These are phyloP conservation scores for Leccinum angustisporum DNA, from an alignment of 1,284 basidiomycete genomes.

Conservation along the genomic window DNA sequence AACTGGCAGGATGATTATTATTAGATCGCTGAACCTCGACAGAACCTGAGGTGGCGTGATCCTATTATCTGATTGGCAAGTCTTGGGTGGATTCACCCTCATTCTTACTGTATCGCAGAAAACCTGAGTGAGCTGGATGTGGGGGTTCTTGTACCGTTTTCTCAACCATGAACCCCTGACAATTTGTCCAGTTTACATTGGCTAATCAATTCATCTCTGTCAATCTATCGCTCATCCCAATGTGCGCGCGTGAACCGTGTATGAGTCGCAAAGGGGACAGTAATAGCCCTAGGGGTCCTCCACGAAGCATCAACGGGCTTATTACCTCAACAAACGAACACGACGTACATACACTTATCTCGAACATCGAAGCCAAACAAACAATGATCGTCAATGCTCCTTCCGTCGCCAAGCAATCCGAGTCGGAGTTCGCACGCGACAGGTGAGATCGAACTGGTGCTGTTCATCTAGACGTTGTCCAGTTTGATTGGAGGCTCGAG, in stretches of 20 bases:
- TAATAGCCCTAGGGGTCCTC: neutral
- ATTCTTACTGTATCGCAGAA: neutral
- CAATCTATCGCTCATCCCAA: neutral
- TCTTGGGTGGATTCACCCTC: neutral
- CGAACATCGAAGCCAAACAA: neutral
- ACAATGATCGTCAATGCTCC: slow-evolving; percentile 22
- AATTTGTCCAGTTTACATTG: neutral
- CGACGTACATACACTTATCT: neutral
- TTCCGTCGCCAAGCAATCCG: slow-evolving; percentile 26
- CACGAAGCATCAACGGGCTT: neutral
- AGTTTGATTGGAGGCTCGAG: slow-evolving; percentile 20
- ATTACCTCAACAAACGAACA: neutral
- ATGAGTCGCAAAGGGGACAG: neutral
- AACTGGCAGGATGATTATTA: neutral
- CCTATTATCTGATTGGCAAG: neutral
- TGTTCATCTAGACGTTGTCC: slow-evolving; percentile 13
- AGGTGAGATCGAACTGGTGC: slow-evolving; percentile 25
- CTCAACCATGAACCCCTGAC: neutral
- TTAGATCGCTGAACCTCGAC: neutral
- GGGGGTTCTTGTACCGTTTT: neutral
- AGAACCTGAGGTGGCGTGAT: neutral
- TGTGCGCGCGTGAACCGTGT: neutral
- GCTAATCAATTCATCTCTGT: neutral
- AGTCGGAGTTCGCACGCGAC: slow-evolving; percentile 29
- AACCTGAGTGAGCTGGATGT: neutral